Conservation (phyloP, 2,329 filamentous ascomycete genomes). For the Aspergillus transmontanensis region DNA sequence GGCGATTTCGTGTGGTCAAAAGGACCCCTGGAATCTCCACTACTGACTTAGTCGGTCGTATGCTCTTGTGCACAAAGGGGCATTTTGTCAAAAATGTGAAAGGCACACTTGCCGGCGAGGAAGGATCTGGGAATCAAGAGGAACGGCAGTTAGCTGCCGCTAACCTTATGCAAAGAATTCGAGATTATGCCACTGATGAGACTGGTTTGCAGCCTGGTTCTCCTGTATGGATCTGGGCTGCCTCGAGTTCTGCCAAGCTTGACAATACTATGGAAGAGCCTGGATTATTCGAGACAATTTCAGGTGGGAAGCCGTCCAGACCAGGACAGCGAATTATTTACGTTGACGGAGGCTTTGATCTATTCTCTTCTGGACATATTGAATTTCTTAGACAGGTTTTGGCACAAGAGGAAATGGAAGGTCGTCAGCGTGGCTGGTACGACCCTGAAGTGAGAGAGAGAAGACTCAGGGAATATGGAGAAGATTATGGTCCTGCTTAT, state of each 20-base stretch:
- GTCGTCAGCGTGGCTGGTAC: slow-evolving; percentile 72
- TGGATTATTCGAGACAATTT: slow-evolving; percentile 67
- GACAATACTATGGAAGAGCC: slow-evolving; percentile 56
- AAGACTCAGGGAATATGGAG: slow-evolving; percentile 63
- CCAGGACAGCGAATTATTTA: slow-evolving; percentile 87
- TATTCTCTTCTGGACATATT: slow-evolving; percentile 96
- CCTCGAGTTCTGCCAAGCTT: slow-evolving; percentile 39
- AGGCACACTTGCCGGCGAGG: slow-evolving; percentile 67
- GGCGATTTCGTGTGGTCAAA: slow-evolving; percentile 94
- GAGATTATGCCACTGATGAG: slow-evolving; percentile 84
- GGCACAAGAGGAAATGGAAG: slow-evolving; percentile 70
- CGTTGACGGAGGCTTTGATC: slow-evolving; percentile 93
- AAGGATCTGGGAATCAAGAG: slow-evolving; percentile 69
- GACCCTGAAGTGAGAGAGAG: slow-evolving; percentile 63
- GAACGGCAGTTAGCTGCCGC: slow-evolving; percentile 66
- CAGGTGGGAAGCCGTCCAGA: slow-evolving; percentile 70
- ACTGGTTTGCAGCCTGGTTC: slow-evolving; percentile 76
- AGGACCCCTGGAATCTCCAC: slow-evolving; percentile 95
- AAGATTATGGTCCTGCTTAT: slow-evolving; percentile 79
- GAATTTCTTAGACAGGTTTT: slow-evolving; percentile 84
- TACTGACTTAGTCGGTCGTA: slow-evolving; percentile 95
- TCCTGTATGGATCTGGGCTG: slow-evolving; percentile 82
- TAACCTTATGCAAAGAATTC: slow-evolving; percentile 76
- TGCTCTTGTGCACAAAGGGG: slow-evolving; percentile 91
- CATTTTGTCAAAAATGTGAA: slow-evolving; percentile 88